Evolutionary conservation across 371 early-diverging fungal genomes (phyloP), one percentile per base, ranked within the genome.

Genomic region (Lichtheimia ornata): DNA sequence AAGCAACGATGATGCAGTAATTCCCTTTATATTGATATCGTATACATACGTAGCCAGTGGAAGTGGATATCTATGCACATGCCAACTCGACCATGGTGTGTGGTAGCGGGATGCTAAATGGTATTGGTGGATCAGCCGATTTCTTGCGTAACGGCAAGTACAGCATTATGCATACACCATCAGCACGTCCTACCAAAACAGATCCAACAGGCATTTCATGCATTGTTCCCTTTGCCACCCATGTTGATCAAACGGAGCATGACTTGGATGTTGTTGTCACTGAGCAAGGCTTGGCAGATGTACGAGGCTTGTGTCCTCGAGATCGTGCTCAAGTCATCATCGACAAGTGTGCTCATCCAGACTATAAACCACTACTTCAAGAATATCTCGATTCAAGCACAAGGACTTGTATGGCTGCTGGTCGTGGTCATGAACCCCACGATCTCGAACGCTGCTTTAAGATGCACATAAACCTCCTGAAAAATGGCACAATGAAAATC

Each of bases 171-270:
- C 82, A 82, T 54, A 72, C 82, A 44, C 82, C 82, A 27, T 82
- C 82, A 24, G 62, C 72, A 3, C 71, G 82, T 50, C 82, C 79
- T 25, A 71, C 78, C 56, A 75, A 77, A 63, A 70, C 47, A 14
- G 82, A 82, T 49, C 71, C 77, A 14, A 70, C 72, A 17, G 82
- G 82, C 59, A 74, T 76, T 27, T 74, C 78, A 17, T 82, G 82
- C 52, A 62, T 82, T 49, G 82, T 82, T 0, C 82, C 82, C n/a
- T 75, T 82, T 74, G 70, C 63, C 18, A 73, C 76, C 22, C 82
- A 82, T 47, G 73, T 79, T n/a, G 82, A 82, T 63, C 80, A 79
- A 59, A 82, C 82, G 2, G 82, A 82, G 57, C 82, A 82, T 50
- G 82, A 82, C 56, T 53, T 82, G 63, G 82, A 82, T 40, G 66